Base-by-base conservation (phyloP, 1,284 basidiomycete species). In the Cutaneotrichosporon sp. region DNA sequence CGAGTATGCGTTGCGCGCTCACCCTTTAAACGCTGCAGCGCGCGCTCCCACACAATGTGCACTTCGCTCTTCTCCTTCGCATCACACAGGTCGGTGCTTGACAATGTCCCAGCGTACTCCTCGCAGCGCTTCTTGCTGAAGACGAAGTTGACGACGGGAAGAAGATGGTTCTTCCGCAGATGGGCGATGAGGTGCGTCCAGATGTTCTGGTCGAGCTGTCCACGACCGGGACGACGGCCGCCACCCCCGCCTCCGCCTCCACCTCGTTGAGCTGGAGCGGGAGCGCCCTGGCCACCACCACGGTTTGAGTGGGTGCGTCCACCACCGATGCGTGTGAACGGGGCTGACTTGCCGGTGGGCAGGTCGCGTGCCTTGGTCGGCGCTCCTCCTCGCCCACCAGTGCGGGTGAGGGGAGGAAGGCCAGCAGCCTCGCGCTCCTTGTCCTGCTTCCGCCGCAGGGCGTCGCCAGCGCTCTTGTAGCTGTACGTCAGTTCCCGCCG, bases 101-200 rank as follows among this genome's bases (percentile, higher is more conserved):
- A 90, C 66, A 99, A 81, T 13, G 91, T 95, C 13, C 84, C 84
- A 2, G 97, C 95, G 74, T 99, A 93, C 79, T 98, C 97, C 80
- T 99, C 95, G 74, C 97, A 99, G 56, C 87, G 84, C 77, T 92
- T 94, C 83, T 99, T 99, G 50, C 93, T 97, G 70, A 99, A 90
- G 1, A 95, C 97, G 78, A 99, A 99, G 31, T 97, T 87, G 50
- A 99, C 97, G 9, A 95, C 93, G 1, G 97, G 97, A 1, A 99
- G 83, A 2, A 99, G 84, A 24, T 84, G 81, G 65, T 89, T 87
- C 81, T 98, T 98, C 72, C 88, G 87, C 56, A 99, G 83, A 71
- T 92, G 84, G 7, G 88, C 89, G 31, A 99, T 84, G 47, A 99
- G 84, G 73, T 98, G 94, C 22, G 97, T 92, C 83, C 95, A 99